Base-by-base conservation (phyloP, 768 basidiomycete species). In the Mycena galericulata region DNA sequence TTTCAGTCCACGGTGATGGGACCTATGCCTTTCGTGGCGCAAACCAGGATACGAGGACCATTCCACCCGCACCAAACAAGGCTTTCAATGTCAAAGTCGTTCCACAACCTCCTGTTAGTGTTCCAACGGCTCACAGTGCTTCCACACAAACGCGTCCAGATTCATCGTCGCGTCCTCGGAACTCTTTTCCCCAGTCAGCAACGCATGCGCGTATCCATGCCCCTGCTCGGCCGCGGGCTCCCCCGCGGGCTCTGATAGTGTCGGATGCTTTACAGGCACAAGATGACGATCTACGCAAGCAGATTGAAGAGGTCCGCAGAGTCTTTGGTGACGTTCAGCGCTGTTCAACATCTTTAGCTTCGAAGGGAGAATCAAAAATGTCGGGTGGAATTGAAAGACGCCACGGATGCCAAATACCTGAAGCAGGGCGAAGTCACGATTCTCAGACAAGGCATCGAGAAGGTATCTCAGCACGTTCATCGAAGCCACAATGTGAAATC, bases 351-450 rank as follows among this genome's bases (percentile, higher is more conserved):
- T 73, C 29, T 73, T 40, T 73, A 92, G 90, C 79, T 91, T 66
- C 81, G 80, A 41, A 78, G 82, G 75, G 81, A 85, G 68, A 88
- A 91, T 71, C 74, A 79, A 41, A 79, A 81, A 64, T 80, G 87
- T 22, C 84, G 85, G 62, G 67, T 75, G 27, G 82, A 83, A 2
- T 75, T 89, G 51, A 80, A 85, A 66, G 81, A 82, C 41, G 88
- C 88, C 4, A 76, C 81, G 53, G 85, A 88, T 51, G 82, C 80
- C 10, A 88, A 84, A 67, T 81, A 88, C 43, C 78, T 82, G 34
- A 92, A 89, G 74, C 89, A 91, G 32, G 93, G 93, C 7, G 92
- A 94, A 79, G 91, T 91, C 8, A 84, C 84, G 18, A 87, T 90
- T 43, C 75, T 94, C 56, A 82, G 92, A 70, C 88, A 87, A 70